These are phyloP conservation scores for Umbelopsis vinacea DNA, from an alignment of 192 early-diverging fungal species.

Conservation along the genomic window DNA sequence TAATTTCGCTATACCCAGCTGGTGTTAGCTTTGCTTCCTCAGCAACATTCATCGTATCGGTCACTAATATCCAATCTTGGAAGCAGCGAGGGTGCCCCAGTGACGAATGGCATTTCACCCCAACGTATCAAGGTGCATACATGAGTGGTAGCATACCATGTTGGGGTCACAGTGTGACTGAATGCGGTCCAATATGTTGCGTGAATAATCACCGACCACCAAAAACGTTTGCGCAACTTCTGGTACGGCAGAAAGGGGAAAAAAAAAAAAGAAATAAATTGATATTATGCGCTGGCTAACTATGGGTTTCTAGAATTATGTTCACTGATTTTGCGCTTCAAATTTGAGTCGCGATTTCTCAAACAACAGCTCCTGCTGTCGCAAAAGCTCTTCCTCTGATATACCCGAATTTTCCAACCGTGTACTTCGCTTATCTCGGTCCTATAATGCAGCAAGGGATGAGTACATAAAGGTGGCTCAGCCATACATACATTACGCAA, in stretches of 20 bases:
- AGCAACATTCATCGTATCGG: too few species aligned
- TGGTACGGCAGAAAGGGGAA: not conserved
- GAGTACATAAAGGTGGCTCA: too few species aligned
- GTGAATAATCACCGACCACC: not conserved
- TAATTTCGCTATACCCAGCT: not conserved
- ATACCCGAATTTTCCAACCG: slow-evolving; percentile 81
- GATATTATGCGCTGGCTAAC: slow-evolving; percentile 10
- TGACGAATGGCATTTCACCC: too few species aligned
- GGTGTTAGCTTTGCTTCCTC: not conserved
- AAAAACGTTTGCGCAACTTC: not conserved
- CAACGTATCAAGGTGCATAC: too few species aligned
- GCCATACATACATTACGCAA: not conserved
- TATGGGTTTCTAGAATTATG: not conserved
- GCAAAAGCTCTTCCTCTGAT: slow-evolving; percentile 82
- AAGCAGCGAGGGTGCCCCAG: too few species aligned
- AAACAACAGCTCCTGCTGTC: slow-evolving; percentile 88
- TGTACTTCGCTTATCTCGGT: slow-evolving; percentile 79
- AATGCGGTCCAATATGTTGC: too few species aligned
- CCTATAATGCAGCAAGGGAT: slow-evolving; percentile 47
- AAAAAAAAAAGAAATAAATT: slow-evolving; percentile 6
- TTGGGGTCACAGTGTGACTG: too few species aligned
- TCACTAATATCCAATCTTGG: too few species aligned
- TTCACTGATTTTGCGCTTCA: slow-evolving; percentile 59
- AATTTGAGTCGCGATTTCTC: slow-evolving; percentile 81
- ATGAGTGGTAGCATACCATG: too few species aligned